Percentiles rank a stretch among this genome's conserved stretches.
These are phyloP conservation scores for Nicotiana tomentosiformis DNA, from an alignment of 257 asterid species.

Conservation along the genomic window DNA sequence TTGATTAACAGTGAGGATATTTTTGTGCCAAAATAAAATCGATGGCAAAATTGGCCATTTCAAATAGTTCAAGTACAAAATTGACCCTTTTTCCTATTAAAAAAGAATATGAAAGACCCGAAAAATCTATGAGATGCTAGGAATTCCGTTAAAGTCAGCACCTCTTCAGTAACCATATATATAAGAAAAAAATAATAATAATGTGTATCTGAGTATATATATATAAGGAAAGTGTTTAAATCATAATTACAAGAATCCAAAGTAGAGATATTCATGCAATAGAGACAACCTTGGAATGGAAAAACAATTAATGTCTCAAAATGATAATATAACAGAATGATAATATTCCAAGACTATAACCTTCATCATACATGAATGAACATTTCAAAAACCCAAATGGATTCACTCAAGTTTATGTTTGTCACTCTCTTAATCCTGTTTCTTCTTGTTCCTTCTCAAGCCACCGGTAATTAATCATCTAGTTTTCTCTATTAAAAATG, in stretches of 20 bases:
- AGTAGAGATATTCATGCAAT: neutral
- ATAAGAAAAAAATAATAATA: no score
- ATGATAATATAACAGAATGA: neutral
- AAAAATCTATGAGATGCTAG: no score
- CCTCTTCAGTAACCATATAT: no score
- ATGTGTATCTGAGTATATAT: neutral
- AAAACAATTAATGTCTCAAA: neutral
- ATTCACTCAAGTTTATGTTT: neutral
- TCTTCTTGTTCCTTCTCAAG: neutral
- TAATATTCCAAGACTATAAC: neutral
- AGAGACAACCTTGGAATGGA: neutral
- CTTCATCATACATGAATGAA: neutral
- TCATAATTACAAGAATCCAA: neutral
- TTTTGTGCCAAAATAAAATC: no score
- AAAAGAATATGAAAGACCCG: no score
- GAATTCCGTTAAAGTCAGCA: no score
- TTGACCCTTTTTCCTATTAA: no score
- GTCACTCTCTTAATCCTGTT: neutral
- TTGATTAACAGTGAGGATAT: no score
- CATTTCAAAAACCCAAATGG: neutral
- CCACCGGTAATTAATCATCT: neutral
- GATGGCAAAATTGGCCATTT: no score
- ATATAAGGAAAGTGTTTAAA: neutral
- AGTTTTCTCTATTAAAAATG: neutral
- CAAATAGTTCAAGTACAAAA: no score